Evolutionary conservation across 2,329 filamentous ascomycete genomes (phyloP).

Genomic region (Penicillium sp.): DNA sequence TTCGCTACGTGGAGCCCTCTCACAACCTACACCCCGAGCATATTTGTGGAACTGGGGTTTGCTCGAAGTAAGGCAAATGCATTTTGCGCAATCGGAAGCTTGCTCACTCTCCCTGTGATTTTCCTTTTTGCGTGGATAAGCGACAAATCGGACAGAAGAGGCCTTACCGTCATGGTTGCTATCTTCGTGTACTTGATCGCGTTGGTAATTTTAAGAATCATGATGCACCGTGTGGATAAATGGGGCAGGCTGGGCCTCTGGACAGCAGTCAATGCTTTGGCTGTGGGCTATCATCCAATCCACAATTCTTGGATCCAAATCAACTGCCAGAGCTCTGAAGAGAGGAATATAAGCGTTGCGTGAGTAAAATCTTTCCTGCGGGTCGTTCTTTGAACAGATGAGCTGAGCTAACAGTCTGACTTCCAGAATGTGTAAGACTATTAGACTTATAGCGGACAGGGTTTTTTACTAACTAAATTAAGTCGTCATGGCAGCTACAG

Average conservation of each 20-base stretch:
- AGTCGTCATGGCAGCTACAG: slow-evolving; percentile 51
- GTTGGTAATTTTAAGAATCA: slow-evolving; percentile 40
- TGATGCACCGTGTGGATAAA: slow-evolving; percentile 45
- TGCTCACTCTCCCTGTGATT: slow-evolving; percentile 47
- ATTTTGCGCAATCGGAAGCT: slow-evolving; percentile 41
- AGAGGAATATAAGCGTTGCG: slow-evolving; percentile 51
- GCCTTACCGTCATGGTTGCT: slow-evolving; percentile 44
- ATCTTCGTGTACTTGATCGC: slow-evolving; percentile 47
- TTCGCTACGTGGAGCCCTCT: slow-evolving; percentile 54
- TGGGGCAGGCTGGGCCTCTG: slow-evolving; percentile 53
- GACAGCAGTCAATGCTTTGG: slow-evolving; percentile 51
- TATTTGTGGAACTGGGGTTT: slow-evolving; percentile 44
- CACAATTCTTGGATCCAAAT: slow-evolving; percentile 55
- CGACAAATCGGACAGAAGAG: slow-evolving; percentile 46
- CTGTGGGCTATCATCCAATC: slow-evolving; percentile 54
- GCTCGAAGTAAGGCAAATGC: slow-evolving; percentile 47
- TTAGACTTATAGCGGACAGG: background rate
- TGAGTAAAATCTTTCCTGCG: slow-evolving; percentile 23
- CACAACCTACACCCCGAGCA: slow-evolving; percentile 50
- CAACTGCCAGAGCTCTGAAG: slow-evolving; percentile 48
- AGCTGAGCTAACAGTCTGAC: slow-evolving; percentile 26
- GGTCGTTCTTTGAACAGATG: background rate
- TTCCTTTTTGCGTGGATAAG: slow-evolving; percentile 51
- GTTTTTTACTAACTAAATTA: background rate
- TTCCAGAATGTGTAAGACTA: slow-evolving; percentile 25